Percentiles rank a stretch among this genome's conserved stretches.
These are phyloP conservation scores for Gamsiella multidivaricata DNA, from an alignment of 192 early-diverging fungal genomes.

Conservation along the genomic window DNA sequence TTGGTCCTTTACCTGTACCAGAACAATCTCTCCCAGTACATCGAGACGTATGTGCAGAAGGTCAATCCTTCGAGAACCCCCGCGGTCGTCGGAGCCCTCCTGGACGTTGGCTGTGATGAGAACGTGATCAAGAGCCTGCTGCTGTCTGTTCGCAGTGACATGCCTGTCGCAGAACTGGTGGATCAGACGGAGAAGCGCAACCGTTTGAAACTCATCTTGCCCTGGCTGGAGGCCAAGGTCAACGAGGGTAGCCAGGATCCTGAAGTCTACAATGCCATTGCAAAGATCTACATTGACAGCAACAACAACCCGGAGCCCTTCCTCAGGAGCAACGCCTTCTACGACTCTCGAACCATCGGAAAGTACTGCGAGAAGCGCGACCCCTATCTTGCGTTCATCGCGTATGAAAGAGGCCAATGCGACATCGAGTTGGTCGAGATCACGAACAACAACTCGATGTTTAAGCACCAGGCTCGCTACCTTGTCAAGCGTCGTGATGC, in stretches of 20 bases:
- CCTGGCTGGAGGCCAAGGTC: slow-evolving; percentile 92
- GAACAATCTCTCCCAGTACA: slow-evolving; percentile 93
- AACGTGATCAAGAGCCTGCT: slow-evolving; percentile 90
- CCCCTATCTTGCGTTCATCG: slow-evolving; percentile 94
- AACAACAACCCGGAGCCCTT: slow-evolving; percentile 98
- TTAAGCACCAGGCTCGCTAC: slow-evolving; percentile 98
- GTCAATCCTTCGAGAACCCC: slow-evolving; percentile 96
- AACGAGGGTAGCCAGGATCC: slow-evolving; percentile 90
- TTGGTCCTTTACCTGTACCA: slow-evolving; percentile 96
- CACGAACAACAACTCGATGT: slow-evolving; percentile 98
- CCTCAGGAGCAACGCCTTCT: slow-evolving; percentile 80
- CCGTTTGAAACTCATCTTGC: slow-evolving; percentile 93
- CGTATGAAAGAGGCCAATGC: slow-evolving; percentile 95
- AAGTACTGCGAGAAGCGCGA: slow-evolving; percentile 99
- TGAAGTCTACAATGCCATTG: slow-evolving; percentile 95
- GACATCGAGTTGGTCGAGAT: slow-evolving; percentile 95
- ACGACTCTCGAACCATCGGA: slow-evolving; percentile 87
- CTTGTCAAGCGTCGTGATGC: slow-evolving; percentile 89
- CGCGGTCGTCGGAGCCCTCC: slow-evolving; percentile 92
- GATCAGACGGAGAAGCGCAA: slow-evolving; percentile 96
- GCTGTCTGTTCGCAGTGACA: slow-evolving; percentile 81
- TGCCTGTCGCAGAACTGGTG: slow-evolving; percentile 90
- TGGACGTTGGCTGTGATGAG: slow-evolving; percentile 99
- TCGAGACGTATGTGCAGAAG: slow-evolving; percentile 99
- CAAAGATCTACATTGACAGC: slow-evolving; percentile 99